Base-by-base conservation (phyloP, 306 rosid species). In the Ochetophila trinervis region DNA sequence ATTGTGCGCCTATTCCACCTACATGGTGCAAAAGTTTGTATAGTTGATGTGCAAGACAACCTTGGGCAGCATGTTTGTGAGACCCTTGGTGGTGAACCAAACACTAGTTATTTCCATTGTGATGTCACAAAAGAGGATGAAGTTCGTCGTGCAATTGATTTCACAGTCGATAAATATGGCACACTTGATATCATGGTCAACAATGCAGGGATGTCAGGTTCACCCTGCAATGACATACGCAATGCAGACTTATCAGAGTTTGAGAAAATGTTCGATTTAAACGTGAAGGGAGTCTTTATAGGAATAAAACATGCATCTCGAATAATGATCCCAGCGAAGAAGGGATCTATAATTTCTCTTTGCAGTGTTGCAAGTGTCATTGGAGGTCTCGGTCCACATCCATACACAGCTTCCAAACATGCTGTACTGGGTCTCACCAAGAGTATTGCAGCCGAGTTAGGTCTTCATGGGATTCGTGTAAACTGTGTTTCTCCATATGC, bases 231-330 rank as follows among this genome's bases (percentile, higher is more conserved):
- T 0, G 96, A 92, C 81, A 92, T 92, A 69, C 89, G 95, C 19
- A 51, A 82, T 3, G 82, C 5, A 0, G 87, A 87, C 49, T 45
- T 92, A 58, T 58, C 76, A 0, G 96, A 92, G 74, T 92, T 89
- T 32, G 86, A 92, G 59, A 87, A 79, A 73, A 88, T 92, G n/a
- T 87, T 87, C 21, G 74, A 73, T 27, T 57, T 89, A 22, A 92
- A 92, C 16, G 91, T 78, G 42, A 92, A 87, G 63, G 98, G 93
- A 66, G 92, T 85, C 9, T 89, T 89, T 72, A 84, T 80, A 17
- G 98, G 98, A 8, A 89, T 89, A 88, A 89, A 92, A 42, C 88
- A 87, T 13, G 96, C 95, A 3, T 85, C 98, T 19, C 21, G 90
- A 37, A 62, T 72, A 15, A 84, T 92, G 89, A 83, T 92, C 40